These are phyloP conservation scores for Paralagenidium karlingii DNA, from an alignment of 352 stramenopile genomes.

Conservation along the genomic window DNA sequence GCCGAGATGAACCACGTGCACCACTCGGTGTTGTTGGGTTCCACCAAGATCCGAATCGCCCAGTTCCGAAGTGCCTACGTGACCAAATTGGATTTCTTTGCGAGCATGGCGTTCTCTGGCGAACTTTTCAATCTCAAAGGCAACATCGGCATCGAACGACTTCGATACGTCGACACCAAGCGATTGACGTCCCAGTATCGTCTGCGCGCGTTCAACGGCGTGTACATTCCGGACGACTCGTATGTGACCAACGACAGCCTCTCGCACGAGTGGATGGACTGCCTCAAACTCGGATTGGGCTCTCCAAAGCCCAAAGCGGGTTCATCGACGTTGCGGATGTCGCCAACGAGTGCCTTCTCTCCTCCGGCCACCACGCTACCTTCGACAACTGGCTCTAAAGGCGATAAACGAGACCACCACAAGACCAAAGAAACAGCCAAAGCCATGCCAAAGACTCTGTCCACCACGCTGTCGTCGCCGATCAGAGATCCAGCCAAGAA, in stretches of 20 bases:
- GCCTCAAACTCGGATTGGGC: no score
- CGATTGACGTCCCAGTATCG: constrained; percentile 46
- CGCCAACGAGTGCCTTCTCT: no score
- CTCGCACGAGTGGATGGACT: constrained; percentile 74
- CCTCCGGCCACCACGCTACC: no score
- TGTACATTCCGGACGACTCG: constrained; percentile 56
- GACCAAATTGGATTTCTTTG: constrained; percentile 77
- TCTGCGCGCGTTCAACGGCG: constrained; percentile 45
- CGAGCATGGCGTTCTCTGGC: constrained; percentile 61
- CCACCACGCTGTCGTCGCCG: no score
- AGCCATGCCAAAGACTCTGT: no score
- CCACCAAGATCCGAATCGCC: constrained; percentile 62
- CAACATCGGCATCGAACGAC: constrained; percentile 60
- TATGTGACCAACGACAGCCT: constrained; percentile 52
- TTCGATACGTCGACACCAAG: constrained; percentile 64
- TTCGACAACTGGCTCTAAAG: no score
- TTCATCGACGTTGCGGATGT: no score
- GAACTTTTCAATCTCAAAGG: constrained; percentile 80
- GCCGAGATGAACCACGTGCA: constrained; percentile 13
- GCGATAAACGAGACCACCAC: constrained; percentile 11
- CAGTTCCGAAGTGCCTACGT: constrained; percentile 76
- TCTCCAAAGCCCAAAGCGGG: no score
- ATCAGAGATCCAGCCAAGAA: no score
- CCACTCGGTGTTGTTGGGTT: constrained; percentile 19
- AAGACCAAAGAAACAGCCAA: no score